Evolutionary conservation across 2,329 filamentous ascomycete genomes (phyloP).

Genomic region (Beauveria sp.): DNA sequence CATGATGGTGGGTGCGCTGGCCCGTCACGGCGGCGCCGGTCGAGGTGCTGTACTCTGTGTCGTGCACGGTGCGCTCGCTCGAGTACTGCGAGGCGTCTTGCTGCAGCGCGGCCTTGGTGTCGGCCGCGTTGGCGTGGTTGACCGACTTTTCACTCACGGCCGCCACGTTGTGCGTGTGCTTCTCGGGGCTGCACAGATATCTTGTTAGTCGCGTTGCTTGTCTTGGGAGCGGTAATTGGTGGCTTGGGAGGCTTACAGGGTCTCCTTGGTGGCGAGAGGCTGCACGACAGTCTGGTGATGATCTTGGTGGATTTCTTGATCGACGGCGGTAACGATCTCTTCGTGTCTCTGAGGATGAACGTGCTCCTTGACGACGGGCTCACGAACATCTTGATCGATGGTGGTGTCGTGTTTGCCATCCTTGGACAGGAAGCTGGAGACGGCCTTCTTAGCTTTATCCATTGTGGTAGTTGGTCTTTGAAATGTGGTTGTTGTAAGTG

Average conservation of each 20-base stretch:
- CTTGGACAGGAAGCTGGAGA: conserved; percentile 52
- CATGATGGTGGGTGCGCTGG: conserved; percentile 33
- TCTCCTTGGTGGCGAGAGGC: conserved; percentile 39
- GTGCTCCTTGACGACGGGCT: conserved; percentile 52
- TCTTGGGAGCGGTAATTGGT: not conserved
- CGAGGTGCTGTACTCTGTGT: conserved; percentile 21
- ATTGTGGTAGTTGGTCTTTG: conserved; percentile 31
- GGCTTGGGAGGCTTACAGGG: conserved; percentile 35
- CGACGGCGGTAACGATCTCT: conserved; percentile 52
- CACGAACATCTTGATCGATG: conserved; percentile 57
- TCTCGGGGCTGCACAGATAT: conserved; percentile 44
- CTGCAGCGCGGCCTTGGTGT: conserved; percentile 38
- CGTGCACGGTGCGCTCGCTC: conserved; percentile 21
- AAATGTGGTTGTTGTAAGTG: not conserved
- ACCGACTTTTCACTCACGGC: conserved; percentile 53
- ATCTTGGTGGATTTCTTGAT: conserved; percentile 64
- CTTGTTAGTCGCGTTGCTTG: not conserved
- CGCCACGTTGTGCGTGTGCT: conserved; percentile 52
- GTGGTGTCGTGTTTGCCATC: conserved; percentile 62
- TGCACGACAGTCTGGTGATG: conserved; percentile 65
- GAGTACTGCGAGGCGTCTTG: conserved; percentile 36
- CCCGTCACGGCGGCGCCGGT: conserved; percentile 20
- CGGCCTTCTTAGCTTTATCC: conserved; percentile 57
- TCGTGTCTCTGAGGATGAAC: conserved; percentile 55
- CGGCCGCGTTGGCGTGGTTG: conserved; percentile 49